A percentile compares a stretch with the other conserved stretches of the same genome.
These are phyloP conservation scores for Aspergillus puulaauensis DNA, from an alignment of 2,329 filamentous ascomycete species.

Conservation along the genomic window DNA sequence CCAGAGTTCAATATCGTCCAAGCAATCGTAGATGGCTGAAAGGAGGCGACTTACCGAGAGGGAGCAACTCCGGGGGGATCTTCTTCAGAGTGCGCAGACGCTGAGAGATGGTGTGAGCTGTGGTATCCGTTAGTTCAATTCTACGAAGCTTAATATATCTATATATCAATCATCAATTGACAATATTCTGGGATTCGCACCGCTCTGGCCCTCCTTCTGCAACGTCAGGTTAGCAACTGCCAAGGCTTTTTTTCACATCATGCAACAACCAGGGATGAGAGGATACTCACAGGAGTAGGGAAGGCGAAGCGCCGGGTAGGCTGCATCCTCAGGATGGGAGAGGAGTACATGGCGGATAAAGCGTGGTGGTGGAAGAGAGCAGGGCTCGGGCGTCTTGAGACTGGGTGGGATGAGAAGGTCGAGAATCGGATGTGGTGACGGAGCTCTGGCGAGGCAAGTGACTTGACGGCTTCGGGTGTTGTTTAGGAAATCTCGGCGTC, in stretches of 20 bases:
- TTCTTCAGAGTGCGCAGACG: constrained; percentile 84
- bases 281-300: constrained; percentile 68
- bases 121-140: constrained; percentile 26
- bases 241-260: constrained; percentile 22
- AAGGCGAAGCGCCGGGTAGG: constrained; percentile 47
- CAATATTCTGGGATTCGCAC: constrained; percentile 43
- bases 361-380: constrained; percentile 15
- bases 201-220: constrained; percentile 65
- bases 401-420: constrained; percentile 3
- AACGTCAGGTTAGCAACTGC: constrained; percentile 38
- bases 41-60: constrained; percentile 69
- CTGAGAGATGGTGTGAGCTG: constrained; percentile 96
- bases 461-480: constrained; percentile 26
- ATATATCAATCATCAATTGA: constrained; percentile 10
- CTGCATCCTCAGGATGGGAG: constrained; percentile 65
- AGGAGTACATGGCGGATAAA: constrained; percentile 61
- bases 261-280: constrained; percentile 9
- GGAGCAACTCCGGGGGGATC: constrained; percentile 90
- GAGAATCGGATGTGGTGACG: constrained; percentile 22
- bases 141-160: background rate
- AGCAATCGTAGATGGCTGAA: constrained; percentile 1
- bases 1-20: constrained; percentile 6
- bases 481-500: constrained; percentile 35
- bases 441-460: constrained; percentile 21
- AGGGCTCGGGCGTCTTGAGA: constrained; percentile 21